These are phyloP conservation scores for Wickerhamiella domercqiae DNA, from an alignment of 805 yeast genomes.

Conservation along the genomic window DNA sequence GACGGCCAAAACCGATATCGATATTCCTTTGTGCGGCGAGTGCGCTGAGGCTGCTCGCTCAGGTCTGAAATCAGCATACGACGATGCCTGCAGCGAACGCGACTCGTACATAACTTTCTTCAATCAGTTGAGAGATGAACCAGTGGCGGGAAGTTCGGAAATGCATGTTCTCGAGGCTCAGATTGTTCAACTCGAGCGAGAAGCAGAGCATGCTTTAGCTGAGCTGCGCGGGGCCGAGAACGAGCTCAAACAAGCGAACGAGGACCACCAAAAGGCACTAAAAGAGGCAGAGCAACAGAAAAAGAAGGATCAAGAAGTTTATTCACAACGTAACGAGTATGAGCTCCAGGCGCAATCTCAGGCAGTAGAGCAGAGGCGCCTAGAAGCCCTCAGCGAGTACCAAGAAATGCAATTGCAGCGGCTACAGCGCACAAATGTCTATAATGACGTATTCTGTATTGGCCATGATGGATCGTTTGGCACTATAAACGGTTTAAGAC, in stretches of 20 bases:
- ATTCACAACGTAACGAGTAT: constrained; percentile 37
- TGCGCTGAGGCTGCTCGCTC: constrained; percentile 57
- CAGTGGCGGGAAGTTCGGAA: constrained; percentile 31
- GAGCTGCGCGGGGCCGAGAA: constrained; percentile 26
- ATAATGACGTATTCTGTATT: constrained; percentile 67
- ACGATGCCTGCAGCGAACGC: constrained; percentile 58
- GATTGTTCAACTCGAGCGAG: constrained; percentile 30
- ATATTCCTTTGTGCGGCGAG: constrained; percentile 76
- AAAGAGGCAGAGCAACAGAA: constrained; percentile 18
- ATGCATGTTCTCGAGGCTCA: constrained; percentile 34
- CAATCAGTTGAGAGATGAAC: constrained; percentile 47
- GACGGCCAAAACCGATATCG: constrained; percentile 58
- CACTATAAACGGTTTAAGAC: constrained; percentile 66
- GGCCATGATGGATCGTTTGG: constrained; percentile 77
- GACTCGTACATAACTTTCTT: constrained; percentile 63
- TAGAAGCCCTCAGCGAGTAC: constrained; percentile 46
- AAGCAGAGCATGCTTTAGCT: constrained; percentile 21
- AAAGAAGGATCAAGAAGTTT: constrained; percentile 33
- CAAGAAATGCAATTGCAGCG: constrained; percentile 53
- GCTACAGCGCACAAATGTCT: constrained; percentile 63
- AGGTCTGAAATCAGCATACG: constrained; percentile 53
- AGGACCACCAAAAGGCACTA: constrained; percentile 30
- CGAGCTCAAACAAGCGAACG: constrained; percentile 23
- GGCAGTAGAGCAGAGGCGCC: constrained; percentile 41
- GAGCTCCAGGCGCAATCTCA: constrained; percentile 39